Conservation (phyloP, 768 basidiomycete genomes). For the Cystobasidium tubakii region DNA sequence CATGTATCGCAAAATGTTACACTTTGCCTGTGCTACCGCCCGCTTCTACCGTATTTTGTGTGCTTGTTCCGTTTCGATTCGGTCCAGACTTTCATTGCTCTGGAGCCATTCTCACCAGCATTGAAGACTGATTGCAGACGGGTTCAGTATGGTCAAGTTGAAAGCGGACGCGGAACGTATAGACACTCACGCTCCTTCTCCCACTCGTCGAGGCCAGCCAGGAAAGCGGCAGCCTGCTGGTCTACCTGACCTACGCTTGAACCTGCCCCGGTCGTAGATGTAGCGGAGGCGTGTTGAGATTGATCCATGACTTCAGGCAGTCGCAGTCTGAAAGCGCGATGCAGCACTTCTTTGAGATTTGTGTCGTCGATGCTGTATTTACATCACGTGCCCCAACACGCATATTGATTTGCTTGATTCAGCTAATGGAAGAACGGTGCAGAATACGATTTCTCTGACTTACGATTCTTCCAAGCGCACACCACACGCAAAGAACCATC, state of each 20-base stretch:
- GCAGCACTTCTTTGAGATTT: constrained; percentile 37
- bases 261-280: constrained; percentile 40
- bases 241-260: constrained; percentile 32
- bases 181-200: constrained; percentile 45
- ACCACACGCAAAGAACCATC: constrained; percentile 45
- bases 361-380: constrained; percentile 41
- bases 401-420: no score
- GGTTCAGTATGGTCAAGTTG: background rate
- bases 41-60: background rate
- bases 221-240: constrained; percentile 43
- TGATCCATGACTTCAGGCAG: constrained; percentile 46
- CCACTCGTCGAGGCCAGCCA: constrained; percentile 45
- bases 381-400: background rate
- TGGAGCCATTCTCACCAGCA: constrained; percentile 41
- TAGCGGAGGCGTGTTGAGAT: constrained; percentile 44
- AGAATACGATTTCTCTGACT: no score
- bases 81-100: constrained; percentile 43
- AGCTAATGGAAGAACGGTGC: no score
- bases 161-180: background rate
- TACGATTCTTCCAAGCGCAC: constrained; percentile 39
- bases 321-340: constrained; percentile 40
- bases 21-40: background rate
- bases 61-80: constrained; percentile 35
- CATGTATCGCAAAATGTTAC: no score
- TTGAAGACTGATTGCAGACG: constrained; percentile 37